Conservation (phyloP, 192 early-diverging fungal genomes). For the Coemansia sp. region DNA sequence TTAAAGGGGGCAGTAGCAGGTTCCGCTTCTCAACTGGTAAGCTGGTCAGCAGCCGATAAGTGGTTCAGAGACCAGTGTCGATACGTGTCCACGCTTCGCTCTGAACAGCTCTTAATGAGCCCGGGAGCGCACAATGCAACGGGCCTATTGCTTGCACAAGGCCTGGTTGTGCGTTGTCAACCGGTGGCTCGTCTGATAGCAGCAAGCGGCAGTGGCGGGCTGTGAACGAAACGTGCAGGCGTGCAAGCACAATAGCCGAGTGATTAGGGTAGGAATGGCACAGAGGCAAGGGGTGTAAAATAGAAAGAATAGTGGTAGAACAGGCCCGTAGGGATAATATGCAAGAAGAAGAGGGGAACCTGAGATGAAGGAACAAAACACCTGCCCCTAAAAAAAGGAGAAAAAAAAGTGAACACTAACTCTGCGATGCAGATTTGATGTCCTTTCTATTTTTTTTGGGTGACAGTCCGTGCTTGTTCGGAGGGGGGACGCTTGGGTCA, state of each 20-base stretch:
- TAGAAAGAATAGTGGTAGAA: neutral
- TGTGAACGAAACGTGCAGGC: neutral
- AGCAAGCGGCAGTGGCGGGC: neutral
- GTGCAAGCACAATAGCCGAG: neutral
- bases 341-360: neutral
- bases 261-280: neutral
- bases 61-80: neutral
- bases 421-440: slow-evolving; percentile 24
- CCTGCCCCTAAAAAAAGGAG: neutral
- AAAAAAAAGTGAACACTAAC: slow-evolving; percentile 18
- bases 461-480: slow-evolving; percentile 1
- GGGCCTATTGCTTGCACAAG: neutral
- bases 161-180: neutral
- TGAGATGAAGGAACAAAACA: slow-evolving; percentile 7
- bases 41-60: neutral
- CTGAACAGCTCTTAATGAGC: neutral
- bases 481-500: neutral
- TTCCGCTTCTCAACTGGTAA: neutral
- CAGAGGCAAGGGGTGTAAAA: neutral
- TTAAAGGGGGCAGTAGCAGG: neutral
- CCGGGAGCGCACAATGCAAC: neutral
- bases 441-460: slow-evolving; percentile 4
- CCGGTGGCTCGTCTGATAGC: neutral
- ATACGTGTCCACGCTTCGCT: neutral
- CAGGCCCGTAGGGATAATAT: neutral